Evolutionary conservation across 352 stramenopile species (phyloP).

Genomic region (Thalassiosira pacifica): DNA sequence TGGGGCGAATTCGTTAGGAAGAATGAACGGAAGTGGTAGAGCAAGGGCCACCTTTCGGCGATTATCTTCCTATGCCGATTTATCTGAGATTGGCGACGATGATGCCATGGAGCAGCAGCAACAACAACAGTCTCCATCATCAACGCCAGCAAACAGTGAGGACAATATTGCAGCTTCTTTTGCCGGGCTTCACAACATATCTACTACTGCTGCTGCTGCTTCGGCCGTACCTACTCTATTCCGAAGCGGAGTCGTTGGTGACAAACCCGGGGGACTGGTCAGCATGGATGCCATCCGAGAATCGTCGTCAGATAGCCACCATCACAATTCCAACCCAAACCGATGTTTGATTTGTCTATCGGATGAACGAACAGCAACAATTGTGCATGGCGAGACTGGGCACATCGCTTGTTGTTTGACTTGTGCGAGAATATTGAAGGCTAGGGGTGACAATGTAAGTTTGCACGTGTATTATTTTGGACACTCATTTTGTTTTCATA

Average conservation of each 20-base stretch:
- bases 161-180: not conserved
- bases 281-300: slow-evolving; percentile 25
- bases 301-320: slow-evolving; percentile 14
- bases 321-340: slow-evolving; percentile 25
- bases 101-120: too few relatives aligned
- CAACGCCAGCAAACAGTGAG: not conserved
- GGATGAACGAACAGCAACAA: slow-evolving; percentile 78
- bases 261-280: too few relatives aligned
- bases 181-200: not conserved
- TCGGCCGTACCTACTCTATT: slow-evolving; percentile 44
- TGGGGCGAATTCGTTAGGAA: too few relatives aligned
- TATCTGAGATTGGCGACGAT: slow-evolving; percentile 49
- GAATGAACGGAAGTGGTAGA: not conserved
- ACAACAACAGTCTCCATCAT: slow-evolving; percentile 1
- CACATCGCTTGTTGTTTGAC: slow-evolving; percentile 85
- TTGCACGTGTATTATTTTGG: not conserved
- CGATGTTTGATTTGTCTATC: slow-evolving; percentile 82
- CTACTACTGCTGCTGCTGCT: too few relatives aligned
- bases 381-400: slow-evolving; percentile 85
- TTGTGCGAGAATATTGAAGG: slow-evolving; percentile 82
- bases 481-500: slow-evolving; percentile 7
- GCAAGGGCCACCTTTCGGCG: not conserved
- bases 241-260: slow-evolving; percentile 33
- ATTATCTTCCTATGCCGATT: slow-evolving; percentile 14
- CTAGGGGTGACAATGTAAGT: slow-evolving; percentile 65